phyloP scores from a whole-genome alignment of 148 eudicot species.

The Rhododendron kiyosumense region DNA sequence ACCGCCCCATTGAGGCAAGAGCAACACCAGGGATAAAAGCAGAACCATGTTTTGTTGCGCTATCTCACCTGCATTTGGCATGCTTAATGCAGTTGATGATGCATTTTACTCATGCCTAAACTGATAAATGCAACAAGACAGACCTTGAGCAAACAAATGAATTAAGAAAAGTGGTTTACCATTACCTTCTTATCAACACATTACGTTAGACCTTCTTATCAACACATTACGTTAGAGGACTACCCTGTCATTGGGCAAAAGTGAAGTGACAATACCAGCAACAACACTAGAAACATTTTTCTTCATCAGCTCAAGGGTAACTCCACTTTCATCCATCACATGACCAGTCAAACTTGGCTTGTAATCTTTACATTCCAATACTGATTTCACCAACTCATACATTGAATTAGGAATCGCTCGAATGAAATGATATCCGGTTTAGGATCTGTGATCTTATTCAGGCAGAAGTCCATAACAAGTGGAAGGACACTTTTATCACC shows the following conservation, averaged over 20 bases:
- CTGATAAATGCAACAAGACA: neutral
- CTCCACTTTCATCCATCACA: slow-evolving; percentile 67
- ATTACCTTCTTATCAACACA: slow-evolving; percentile 76
- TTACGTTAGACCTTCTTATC: slow-evolving; percentile 86
- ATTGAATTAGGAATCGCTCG: slow-evolving; percentile 81
- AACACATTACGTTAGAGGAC: too few species aligned
- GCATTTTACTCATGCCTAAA: neutral
- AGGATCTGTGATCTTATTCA: slow-evolving; percentile 75
- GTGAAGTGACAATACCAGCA: slow-evolving; percentile 59
- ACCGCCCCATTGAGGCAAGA: neutral
- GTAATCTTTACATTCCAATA: slow-evolving; percentile 94
- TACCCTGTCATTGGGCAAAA: slow-evolving; percentile 79
- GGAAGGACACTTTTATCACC: slow-evolving; percentile 80
- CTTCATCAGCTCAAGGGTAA: slow-evolving; percentile 70
- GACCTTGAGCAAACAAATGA: neutral
- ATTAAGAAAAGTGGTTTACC: neutral
- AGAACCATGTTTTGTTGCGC: neutral
- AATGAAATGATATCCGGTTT: slow-evolving; percentile 61
- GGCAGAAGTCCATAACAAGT: slow-evolving; percentile 77
- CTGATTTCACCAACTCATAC: slow-evolving; percentile 82
- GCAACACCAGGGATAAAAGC: neutral
- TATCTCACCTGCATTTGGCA: neutral
- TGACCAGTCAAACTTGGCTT: slow-evolving; percentile 76
- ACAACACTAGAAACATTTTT: slow-evolving; percentile 61
- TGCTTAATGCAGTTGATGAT: neutral